Conservation (phyloP, 2,329 filamentous ascomycete species). For the Penicillium olsonii region DNA sequence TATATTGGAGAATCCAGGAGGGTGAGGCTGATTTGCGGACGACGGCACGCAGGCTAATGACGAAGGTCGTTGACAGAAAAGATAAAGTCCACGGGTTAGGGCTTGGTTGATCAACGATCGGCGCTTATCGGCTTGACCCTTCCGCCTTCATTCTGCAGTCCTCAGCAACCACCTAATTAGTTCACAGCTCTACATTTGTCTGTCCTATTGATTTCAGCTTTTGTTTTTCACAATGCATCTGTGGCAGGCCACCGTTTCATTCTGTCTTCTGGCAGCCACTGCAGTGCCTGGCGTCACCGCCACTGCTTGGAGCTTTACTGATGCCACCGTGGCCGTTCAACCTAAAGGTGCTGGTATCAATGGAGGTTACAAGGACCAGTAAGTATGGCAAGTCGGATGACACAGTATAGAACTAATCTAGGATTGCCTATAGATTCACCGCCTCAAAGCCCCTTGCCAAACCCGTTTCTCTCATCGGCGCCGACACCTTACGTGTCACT, state of each 20-base stretch:
- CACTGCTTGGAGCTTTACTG: constrained; percentile 62
- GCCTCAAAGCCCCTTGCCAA: constrained; percentile 62
- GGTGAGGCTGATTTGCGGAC: constrained; percentile 2
- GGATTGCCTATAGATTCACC: constrained; percentile 53
- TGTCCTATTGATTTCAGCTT: constrained; percentile 5
- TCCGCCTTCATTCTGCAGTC: constrained; percentile 26
- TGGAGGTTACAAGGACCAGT: constrained; percentile 58
- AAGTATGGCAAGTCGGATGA: constrained; percentile 20
- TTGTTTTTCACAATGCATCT: constrained; percentile 37
- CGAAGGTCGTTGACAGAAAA: constrained; percentile 24
- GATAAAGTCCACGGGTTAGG: constrained; percentile 36
- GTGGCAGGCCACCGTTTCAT: constrained; percentile 36
- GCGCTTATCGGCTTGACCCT: constrained; percentile 27
- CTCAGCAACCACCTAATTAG: constrained; percentile 2
- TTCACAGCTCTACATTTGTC: constrained; percentile 11
- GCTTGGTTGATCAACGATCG: constrained; percentile 28
- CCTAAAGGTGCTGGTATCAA: constrained; percentile 61
- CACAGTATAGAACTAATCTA: constrained; percentile 9
- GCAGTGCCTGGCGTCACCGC: constrained; percentile 47
- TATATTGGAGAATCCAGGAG: neutral
- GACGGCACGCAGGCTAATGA: constrained; percentile 3
- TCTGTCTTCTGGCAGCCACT: constrained; percentile 39
- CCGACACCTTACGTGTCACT: constrained; percentile 77
- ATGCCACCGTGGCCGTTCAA: constrained; percentile 63
- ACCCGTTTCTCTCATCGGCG: constrained; percentile 63